phyloP scores from a whole-genome alignment of 768 basidiomycete genomes.

The Dendrothele bispora region DNA sequence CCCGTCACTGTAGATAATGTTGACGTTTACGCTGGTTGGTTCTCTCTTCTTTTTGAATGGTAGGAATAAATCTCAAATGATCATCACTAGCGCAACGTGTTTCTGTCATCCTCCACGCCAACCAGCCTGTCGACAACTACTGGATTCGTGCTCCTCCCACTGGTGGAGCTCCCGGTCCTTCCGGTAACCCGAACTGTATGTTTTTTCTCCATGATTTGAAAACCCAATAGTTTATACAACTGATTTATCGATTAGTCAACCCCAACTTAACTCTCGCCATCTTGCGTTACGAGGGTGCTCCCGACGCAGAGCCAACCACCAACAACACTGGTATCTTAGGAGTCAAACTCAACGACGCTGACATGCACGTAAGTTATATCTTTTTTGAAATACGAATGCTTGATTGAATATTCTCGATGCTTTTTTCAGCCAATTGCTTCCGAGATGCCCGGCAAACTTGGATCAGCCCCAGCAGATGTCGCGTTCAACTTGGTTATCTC shows the following conservation, averaged over 20 bases:
- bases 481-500: no score
- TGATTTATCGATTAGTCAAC: constrained; percentile 17
- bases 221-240: no score
- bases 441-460: no score
- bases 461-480: no score
- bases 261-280: constrained; percentile 36
- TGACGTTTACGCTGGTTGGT: constrained; percentile 40
- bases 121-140: no score
- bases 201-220: no score
- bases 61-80: no score
- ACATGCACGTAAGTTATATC: no score
- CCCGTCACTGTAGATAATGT: constrained; percentile 40
- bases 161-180: no score
- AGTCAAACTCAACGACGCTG: constrained; percentile 28
- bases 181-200: constrained; percentile 9
- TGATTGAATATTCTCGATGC: no score
- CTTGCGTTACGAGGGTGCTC: constrained; percentile 39
- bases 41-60: constrained; percentile 34
- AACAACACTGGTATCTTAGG: neutral
- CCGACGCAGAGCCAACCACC: constrained; percentile 5
- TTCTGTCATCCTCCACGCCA: constrained; percentile 36
- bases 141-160: constrained; percentile 40
- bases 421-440: no score
- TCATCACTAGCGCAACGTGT: constrained; percentile 39
- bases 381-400: no score